Evolutionary conservation across 2,329 filamentous ascomycete species (phyloP), one percentile per base, ranked within the genome.

Genomic region (Monosporascus ibericus): DNA sequence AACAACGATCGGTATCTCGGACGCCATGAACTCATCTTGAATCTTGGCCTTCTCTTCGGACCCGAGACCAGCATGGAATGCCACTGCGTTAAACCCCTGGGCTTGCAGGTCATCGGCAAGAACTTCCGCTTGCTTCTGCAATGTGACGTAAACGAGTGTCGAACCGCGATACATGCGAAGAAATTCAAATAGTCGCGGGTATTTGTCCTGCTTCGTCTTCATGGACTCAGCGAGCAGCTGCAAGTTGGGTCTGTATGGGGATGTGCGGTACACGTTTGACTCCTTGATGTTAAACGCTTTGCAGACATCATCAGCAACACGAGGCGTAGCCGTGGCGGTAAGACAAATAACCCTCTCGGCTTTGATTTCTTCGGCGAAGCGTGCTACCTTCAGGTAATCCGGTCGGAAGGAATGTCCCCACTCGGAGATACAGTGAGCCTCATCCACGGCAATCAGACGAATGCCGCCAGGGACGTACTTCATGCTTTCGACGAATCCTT

Each of bases 131-230:
- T 80, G 75, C 61, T 74, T 76, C 53, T 84, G 82, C 0, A 78
- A 62, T 0, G 81, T 84, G 1, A 84, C 80, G 51, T 86, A 86
- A 14, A 86, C 72, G 22, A 86, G 78, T 0, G 79, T 79, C 2
- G 82, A 71, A 0, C 82, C 83, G 1, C 72, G 68, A 51, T 84
- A 71, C 0, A 70, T 57, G 34, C 66, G 67, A 8, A 86, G 66
- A 54, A 84, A 84, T 0, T 64, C 54, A 36, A 73, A 70, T 11
- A 81, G 61, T 44, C 69, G 68, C 2, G 72, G 67, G 42, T 72
- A 72, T 48, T 79, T 77, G 2, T 78, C 74, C 7, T 72, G 58
- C 39, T 74, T 75, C 0, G 58, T 69, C 5, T 59, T 49, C 5
- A 74, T 70, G 0, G 74, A 68, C 56, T 76, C 68, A 2, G 76